Conservation (phyloP, 2,329 filamentous ascomycete species). For the Podosphaera fusca region DNA sequence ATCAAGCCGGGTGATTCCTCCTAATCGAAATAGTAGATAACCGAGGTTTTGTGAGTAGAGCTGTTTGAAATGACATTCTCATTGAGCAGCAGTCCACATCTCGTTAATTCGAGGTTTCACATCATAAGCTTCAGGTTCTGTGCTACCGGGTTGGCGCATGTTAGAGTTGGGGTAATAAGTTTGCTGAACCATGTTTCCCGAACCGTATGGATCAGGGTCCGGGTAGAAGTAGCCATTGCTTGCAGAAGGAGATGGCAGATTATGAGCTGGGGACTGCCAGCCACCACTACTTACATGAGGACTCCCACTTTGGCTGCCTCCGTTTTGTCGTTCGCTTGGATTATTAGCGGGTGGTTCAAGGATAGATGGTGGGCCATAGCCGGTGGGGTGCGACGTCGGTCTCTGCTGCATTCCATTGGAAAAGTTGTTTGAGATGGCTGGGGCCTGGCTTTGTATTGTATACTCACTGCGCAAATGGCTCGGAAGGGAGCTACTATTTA, state of each 20-base stretch:
- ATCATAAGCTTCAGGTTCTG: constrained; percentile 46
- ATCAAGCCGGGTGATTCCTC: background rate
- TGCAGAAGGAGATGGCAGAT: constrained; percentile 34
- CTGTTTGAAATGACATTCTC: constrained; percentile 6
- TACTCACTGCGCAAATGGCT: constrained; percentile 54
- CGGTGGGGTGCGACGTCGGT: constrained; percentile 67
- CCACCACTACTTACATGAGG: constrained; percentile 54
- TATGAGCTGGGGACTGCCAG: constrained; percentile 67
- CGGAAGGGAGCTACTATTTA: constrained; percentile 58
- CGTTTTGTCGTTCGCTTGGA: constrained; percentile 45
- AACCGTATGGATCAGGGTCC: constrained; percentile 54
- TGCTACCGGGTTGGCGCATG: constrained; percentile 51
- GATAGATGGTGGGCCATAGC: constrained; percentile 54
- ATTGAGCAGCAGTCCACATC: constrained; percentile 28
- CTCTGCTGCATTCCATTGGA: constrained; percentile 22
- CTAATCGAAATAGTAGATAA: background rate
- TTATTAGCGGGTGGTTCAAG: constrained; percentile 53
- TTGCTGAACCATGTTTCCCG: constrained; percentile 29
- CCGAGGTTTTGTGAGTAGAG: background rate
- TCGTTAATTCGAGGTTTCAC: constrained; percentile 32
- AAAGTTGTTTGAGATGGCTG: constrained; percentile 34
- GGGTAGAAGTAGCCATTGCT: constrained; percentile 53
- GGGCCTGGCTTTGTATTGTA: constrained; percentile 28
- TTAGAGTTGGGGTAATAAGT: constrained; percentile 51
- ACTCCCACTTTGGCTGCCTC: constrained; percentile 53